Conservation (phyloP, 176 grass and related monocot genomes). For the Eragrostis curvula region DNA sequence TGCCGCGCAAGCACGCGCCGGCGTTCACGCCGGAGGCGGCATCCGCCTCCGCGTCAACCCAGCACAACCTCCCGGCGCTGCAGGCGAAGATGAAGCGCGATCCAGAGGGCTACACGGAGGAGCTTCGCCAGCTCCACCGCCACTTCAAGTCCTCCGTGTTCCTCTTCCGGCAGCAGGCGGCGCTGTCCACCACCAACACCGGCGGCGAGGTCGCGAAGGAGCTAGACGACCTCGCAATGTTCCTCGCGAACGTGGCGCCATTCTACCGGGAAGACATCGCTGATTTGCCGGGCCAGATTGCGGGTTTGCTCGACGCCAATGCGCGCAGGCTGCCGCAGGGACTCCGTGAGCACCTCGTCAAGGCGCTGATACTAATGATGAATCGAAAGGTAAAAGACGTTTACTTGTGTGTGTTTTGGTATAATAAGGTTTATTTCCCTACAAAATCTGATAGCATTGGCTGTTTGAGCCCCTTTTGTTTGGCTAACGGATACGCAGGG, state of each 20-base stretch:
- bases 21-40: no score
- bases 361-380: conserved; percentile 78
- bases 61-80: conserved; percentile 68
- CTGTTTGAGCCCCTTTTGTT: neutral
- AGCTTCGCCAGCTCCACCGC: conserved; percentile 73
- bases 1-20: no score
- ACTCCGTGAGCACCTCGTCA: conserved; percentile 70
- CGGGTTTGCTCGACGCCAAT: conserved; percentile 62
- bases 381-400: conserved; percentile 70
- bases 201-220: conserved; percentile 75
- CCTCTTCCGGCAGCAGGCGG: conserved; percentile 76
- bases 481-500: neutral
- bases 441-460: neutral
- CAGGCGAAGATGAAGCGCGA: conserved; percentile 97
- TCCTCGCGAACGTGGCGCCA: conserved; percentile 81
- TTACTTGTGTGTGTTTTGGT: neutral
- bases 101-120: conserved; percentile 84
- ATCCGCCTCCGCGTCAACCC: no score
- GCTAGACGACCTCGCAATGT: conserved; percentile 78
- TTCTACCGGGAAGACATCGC: conserved; percentile 83
- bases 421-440: neutral
- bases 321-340: conserved; percentile 66
- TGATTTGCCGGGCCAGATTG: conserved; percentile 64
- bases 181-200: conserved; percentile 58
- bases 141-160: conserved; percentile 90